Percentiles rank a stretch among this genome's conserved stretches.
Conservation (phyloP, 106 monocot genomes). For the Dioscorea zingiberensis region DNA sequence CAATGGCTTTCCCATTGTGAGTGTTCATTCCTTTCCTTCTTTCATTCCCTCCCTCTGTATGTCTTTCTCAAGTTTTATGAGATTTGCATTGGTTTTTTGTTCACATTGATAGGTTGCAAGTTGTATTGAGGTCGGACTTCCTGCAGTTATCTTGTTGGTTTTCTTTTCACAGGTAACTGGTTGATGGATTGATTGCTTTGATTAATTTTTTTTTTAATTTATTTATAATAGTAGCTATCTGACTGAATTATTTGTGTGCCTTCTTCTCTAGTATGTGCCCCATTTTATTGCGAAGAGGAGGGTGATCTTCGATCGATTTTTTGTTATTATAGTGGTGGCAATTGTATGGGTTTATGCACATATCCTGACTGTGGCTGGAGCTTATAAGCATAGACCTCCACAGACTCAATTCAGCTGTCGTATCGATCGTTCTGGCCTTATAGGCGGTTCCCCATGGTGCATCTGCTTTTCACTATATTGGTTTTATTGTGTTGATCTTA, state of each 20-base stretch:
- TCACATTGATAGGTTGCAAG: conserved; percentile 46
- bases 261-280: conserved; percentile 42
- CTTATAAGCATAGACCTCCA: conserved; percentile 49
- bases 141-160: conserved; percentile 49
- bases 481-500: neutral
- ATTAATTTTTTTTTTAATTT: too few species aligned
- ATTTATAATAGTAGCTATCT: neutral
- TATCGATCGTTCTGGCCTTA: conserved; percentile 61
- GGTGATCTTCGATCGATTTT: conserved; percentile 46
- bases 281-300: conserved; percentile 22
- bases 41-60: neutral
- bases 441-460: conserved; percentile 64
- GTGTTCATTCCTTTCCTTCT: conserved; percentile 4
- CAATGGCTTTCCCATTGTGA: conserved; percentile 71
- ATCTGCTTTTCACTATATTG: neutral
- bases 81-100: too few species aligned
- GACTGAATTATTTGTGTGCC: neutral
- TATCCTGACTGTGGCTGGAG: conserved; percentile 69
- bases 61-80: neutral
- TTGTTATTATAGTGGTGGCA: conserved; percentile 35
- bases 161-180: conserved; percentile 42
- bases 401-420: conserved; percentile 63
- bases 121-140: conserved; percentile 76
- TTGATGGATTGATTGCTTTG: neutral
- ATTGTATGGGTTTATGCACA: conserved; percentile 71